Percentiles rank a stretch among this genome's conserved stretches.
Conservation (phyloP, 2,329 filamentous ascomycete genomes). For the Fusarium sp. region DNA sequence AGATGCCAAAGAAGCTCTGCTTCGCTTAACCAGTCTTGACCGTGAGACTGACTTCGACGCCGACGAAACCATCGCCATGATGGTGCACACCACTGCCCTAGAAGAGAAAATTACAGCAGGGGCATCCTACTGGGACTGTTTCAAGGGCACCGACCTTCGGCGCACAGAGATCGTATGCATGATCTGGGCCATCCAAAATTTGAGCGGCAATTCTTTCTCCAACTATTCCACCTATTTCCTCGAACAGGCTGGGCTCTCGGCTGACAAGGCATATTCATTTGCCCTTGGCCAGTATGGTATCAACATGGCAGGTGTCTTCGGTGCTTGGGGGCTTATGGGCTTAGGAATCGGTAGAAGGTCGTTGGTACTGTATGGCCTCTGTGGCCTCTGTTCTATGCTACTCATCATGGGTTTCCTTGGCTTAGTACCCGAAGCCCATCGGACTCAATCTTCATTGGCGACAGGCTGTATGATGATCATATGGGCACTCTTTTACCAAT, state of each 20-base stretch:
- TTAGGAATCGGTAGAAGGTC: constrained; percentile 78
- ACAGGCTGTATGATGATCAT: constrained; percentile 87
- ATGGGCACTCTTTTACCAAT: constrained; percentile 86
- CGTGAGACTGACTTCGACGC: constrained; percentile 79
- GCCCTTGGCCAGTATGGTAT: constrained; percentile 74
- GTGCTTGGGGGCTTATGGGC: constrained; percentile 84
- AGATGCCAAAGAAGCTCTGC: constrained; percentile 73
- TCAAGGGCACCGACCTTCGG: constrained; percentile 80
- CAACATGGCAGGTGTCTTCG: constrained; percentile 84
- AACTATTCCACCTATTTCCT: constrained; percentile 75
- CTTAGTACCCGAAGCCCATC: constrained; percentile 71
- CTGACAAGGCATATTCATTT: constrained; percentile 66
- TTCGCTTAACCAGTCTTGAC: constrained; percentile 71
- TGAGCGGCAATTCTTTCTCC: constrained; percentile 72
- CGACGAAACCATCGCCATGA: constrained; percentile 90
- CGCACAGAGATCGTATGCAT: constrained; percentile 78
- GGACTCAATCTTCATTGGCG: constrained; percentile 73
- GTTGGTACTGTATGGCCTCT: constrained; percentile 81
- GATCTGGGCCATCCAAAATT: constrained; percentile 72
- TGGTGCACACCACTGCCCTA: constrained; percentile 87
- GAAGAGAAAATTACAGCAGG: constrained; percentile 81
- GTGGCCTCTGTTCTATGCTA: constrained; percentile 79
- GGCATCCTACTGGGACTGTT: constrained; percentile 83
- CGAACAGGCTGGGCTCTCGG: constrained; percentile 66
- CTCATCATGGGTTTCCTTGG: constrained; percentile 87